Evolutionary conservation across 768 basidiomycete species (phyloP).

Genomic region (Pleurotus djamor): DNA sequence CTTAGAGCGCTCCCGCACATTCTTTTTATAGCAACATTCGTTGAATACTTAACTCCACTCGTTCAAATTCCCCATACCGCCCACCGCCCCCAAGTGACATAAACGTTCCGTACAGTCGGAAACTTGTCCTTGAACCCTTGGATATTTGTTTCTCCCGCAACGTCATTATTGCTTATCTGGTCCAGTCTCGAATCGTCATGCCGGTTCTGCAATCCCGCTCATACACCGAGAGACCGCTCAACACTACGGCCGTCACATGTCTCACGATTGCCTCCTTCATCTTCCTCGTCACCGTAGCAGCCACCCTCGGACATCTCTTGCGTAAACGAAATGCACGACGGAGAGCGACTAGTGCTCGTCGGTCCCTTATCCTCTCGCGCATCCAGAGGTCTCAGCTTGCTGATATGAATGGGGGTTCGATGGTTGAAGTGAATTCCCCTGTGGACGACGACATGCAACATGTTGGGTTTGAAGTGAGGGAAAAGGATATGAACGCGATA

Average conservation of each 20-base stretch:
- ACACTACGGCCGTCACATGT: background rate
- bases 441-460: background rate
- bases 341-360: background rate
- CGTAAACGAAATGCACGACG: background rate
- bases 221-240: background rate
- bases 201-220: too few relatives aligned
- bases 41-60: background rate
- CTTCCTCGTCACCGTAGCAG: background rate
- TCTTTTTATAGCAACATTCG: background rate
- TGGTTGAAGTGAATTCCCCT: background rate
- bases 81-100: too few relatives aligned
- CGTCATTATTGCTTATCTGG: too few relatives aligned
- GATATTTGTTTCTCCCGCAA: too few relatives aligned
- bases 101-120: too few relatives aligned
- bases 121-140: too few relatives aligned
- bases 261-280: constrained; percentile 1
- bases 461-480: background rate
- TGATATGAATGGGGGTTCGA: too few relatives aligned
- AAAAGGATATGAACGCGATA: constrained; percentile 2
- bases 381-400: background rate
- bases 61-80: background rate
- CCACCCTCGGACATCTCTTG: background rate
- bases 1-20: background rate
- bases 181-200: too few relatives aligned
- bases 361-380: background rate